Evolutionary conservation across 345 rosid species (phyloP).

Genomic region (Arabis alpina): DNA sequence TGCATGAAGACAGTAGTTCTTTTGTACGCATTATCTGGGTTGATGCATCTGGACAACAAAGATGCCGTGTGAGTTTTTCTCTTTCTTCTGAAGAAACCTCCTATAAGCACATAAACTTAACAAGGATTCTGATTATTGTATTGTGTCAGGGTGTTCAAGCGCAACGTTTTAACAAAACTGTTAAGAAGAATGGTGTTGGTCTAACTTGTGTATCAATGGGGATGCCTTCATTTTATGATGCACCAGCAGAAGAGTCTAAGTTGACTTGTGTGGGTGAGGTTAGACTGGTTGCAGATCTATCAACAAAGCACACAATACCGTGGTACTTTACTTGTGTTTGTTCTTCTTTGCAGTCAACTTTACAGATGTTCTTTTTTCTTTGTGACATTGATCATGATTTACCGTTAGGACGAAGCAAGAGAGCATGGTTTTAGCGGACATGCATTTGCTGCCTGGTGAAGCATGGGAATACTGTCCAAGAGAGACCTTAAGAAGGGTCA

Average conservation of each 20-base stretch:
- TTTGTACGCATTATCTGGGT: constrained; percentile 86
- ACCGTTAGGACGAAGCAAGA: constrained; percentile 64
- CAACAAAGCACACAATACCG: constrained; percentile 70
- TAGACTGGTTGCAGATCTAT: constrained; percentile 85
- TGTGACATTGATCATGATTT: neutral
- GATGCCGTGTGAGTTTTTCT: constrained; percentile 76
- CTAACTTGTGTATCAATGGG: constrained; percentile 84
- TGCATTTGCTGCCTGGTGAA: constrained; percentile 80
- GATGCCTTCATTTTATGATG: constrained; percentile 77
- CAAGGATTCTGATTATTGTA: neutral
- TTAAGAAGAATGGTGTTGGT: constrained; percentile 76
- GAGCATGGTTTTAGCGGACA: constrained; percentile 95
- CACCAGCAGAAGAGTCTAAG: constrained; percentile 76
- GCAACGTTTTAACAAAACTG: constrained; percentile 65
- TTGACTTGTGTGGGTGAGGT: constrained; percentile 86
- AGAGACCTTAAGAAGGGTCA: constrained; percentile 71
- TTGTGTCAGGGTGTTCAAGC: constrained; percentile 72
- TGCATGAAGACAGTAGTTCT: constrained; percentile 44
- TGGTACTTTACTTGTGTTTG: constrained; percentile 51
- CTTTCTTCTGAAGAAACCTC: neutral
- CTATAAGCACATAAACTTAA: neutral
- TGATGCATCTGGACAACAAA: constrained; percentile 92
- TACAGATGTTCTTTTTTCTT: neutral
- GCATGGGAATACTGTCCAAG: constrained; percentile 98
- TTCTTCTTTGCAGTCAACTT: constrained; percentile 22